Percentiles rank a stretch among this genome's conserved stretches.
Conservation (phyloP, 805 yeast species). For the Nematodospora valgi region DNA sequence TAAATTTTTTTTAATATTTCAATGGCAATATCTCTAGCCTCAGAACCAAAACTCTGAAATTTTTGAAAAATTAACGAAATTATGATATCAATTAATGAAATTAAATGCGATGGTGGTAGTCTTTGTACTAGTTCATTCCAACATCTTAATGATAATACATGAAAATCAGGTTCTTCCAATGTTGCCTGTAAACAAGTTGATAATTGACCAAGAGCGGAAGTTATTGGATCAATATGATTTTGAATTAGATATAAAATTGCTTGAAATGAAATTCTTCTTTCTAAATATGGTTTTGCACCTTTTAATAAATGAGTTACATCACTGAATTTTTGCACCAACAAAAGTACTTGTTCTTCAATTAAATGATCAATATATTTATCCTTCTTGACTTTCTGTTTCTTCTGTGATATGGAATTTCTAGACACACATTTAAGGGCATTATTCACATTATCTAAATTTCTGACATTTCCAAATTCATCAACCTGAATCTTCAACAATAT, state of each 20-base stretch:
- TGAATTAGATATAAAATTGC: constrained; percentile 70
- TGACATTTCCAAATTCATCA: constrained; percentile 24
- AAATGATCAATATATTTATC: constrained; percentile 25
- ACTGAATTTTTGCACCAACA: constrained; percentile 74
- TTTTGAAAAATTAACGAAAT: constrained; percentile 70
- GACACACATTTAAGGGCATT: constrained; percentile 42
- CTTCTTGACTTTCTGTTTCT: constrained; percentile 6
- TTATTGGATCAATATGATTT: constrained; percentile 50
- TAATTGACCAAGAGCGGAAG: constrained; percentile 72
- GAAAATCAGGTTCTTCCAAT: constrained; percentile 58
- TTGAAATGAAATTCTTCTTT: constrained; percentile 64
- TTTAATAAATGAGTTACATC: constrained; percentile 71
- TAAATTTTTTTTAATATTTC: constrained; percentile 43
- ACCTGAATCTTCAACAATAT: constrained; percentile 30
- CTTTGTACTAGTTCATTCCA: constrained; percentile 60
- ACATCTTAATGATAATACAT: constrained; percentile 59
- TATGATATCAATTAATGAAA: constrained; percentile 68
- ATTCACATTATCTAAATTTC: constrained; percentile 21
- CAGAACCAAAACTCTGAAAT: constrained; percentile 50
- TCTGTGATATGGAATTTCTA: constrained; percentile 13
- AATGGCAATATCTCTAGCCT: constrained; percentile 49
- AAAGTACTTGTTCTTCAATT: constrained; percentile 60
- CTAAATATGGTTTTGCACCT: constrained; percentile 69
- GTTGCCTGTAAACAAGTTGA: constrained; percentile 83
- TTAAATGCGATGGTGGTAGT: constrained; percentile 55